Evolutionary conservation across 2,329 filamentous ascomycete genomes (phyloP), one percentile per base, ranked within the genome.

Genomic region (Verticillium albo-atrum): DNA sequence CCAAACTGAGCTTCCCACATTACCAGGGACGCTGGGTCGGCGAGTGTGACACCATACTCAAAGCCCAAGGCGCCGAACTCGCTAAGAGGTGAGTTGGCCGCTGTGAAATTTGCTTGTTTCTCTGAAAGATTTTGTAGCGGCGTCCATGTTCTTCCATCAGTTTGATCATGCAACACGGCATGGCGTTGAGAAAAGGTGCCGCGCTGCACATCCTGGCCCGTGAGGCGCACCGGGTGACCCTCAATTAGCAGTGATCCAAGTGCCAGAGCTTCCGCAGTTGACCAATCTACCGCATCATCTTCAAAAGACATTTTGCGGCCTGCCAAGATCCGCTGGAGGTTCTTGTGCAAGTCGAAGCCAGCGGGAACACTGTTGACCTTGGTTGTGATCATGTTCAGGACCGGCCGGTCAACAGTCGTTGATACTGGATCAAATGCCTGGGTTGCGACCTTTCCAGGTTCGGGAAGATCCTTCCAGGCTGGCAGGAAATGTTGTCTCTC

Each of bases 1-100:
- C 95, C 95, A 71, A 99, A 99, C 77, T 99, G 95, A 37, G 95
- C 95, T 79, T 99, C 95, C 95, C 95, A 99, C 87, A 98, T 95
- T 67, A 99, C 94, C 28, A 99, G 86, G 32, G 94, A 93, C 71
- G 97, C 96, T 60, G 93, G 95, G 34, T 95, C 97, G 25, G 93
- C 96, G 61, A 99, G 81, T 2, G 95, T 98, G 82, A 98, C 98
- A 61, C 95, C 95, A 70, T 99, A 99, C 77, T 99, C 95, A 74
- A 99, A 99, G 57, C 95, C 95, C 62, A 99, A 90, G 63, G 86
- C 90, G 69, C 81, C 82, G 58, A 83, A 85, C 74, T 88, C 81
- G 69, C 83, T 86, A 67, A 88, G 84, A 7, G 94, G 97, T 26
- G 95, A 98, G 84, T 99, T 99, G 62, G 91, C 91, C 71, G 98